These are phyloP conservation scores for Apostasia shenzhenica DNA, from an alignment of 106 monocot genomes.

Conservation along the genomic window DNA sequence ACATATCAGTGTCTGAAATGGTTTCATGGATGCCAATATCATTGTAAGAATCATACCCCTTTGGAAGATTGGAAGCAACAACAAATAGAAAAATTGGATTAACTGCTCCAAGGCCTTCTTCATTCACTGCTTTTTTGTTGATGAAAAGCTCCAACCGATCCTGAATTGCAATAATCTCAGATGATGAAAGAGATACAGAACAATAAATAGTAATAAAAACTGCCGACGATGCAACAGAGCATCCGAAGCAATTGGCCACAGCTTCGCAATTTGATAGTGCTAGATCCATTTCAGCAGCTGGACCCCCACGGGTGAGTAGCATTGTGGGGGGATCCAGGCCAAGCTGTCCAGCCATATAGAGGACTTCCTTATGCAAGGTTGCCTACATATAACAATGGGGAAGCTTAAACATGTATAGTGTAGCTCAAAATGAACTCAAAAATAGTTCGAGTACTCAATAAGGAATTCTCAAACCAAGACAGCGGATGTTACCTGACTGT, in stretches of 20 bases:
- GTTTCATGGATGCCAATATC: neutral
- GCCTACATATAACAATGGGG: slow-evolving; percentile 29
- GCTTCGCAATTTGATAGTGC: slow-evolving; percentile 79
- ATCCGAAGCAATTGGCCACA: slow-evolving; percentile 61
- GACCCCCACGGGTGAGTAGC: slow-evolving; percentile 52
- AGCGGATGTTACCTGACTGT: slow-evolving; percentile 65
- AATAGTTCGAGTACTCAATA: no score
- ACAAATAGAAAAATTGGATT: slow-evolving; percentile 44
- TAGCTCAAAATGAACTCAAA: neutral
- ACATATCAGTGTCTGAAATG: neutral
- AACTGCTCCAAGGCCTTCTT: neutral
- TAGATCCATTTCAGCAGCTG: slow-evolving; percentile 52
- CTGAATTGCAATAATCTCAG: slow-evolving; percentile 46
- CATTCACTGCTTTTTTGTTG: neutral
- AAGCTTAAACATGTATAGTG: neutral
- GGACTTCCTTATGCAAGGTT: slow-evolving; percentile 51
- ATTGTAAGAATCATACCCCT: slow-evolving; percentile 32
- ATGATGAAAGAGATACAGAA: slow-evolving; percentile 42
- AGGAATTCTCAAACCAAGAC: neutral
- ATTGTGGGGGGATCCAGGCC: slow-evolving; percentile 93
- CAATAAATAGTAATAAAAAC: slow-evolving; percentile 71
- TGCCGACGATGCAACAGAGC: slow-evolving; percentile 51
- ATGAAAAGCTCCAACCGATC: slow-evolving; percentile 14
- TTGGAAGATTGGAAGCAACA: slow-evolving; percentile 54
- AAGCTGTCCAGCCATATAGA: slow-evolving; percentile 72